phyloP scores from a whole-genome alignment of 1,284 basidiomycete species.

The Afroboletus lepidellus region DNA sequence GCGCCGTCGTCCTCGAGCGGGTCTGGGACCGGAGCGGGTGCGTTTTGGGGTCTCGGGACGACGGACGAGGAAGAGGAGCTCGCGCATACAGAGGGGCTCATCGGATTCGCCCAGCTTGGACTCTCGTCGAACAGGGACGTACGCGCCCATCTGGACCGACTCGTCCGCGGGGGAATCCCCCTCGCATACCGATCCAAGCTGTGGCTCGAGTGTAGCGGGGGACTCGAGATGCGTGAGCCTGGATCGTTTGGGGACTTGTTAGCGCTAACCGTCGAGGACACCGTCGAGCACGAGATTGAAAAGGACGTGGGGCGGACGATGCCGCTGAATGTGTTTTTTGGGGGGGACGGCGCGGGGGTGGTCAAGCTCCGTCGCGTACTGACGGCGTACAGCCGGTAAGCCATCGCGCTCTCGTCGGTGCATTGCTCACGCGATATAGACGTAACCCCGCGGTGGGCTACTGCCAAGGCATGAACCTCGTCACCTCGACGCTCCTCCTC shows the following conservation, averaged over 20 bases:
- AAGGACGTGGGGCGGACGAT: slow-evolving; percentile 94
- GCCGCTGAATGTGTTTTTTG: slow-evolving; percentile 96
- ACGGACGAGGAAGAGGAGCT: slow-evolving; percentile 68
- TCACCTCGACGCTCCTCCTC: slow-evolving; percentile 90
- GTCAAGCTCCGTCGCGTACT: slow-evolving; percentile 88
- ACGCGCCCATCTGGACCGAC: slow-evolving; percentile 72
- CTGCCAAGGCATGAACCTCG: slow-evolving; percentile 93
- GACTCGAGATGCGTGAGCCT: slow-evolving; percentile 87
- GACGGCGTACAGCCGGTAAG: slow-evolving; percentile 87
- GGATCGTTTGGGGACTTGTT: slow-evolving; percentile 88
- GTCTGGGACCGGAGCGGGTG: slow-evolving; percentile 38
- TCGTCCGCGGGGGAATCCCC: slow-evolving; percentile 86
- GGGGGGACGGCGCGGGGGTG: slow-evolving; percentile 91
- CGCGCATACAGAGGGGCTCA: slow-evolving; percentile 70
- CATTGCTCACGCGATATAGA: slow-evolving; percentile 35
- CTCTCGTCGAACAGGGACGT: slow-evolving; percentile 72
- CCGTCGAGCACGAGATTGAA: slow-evolving; percentile 76
- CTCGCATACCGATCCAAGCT: slow-evolving; percentile 85
- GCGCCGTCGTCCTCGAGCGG: slow-evolving; percentile 5
- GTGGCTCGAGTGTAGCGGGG: slow-evolving; percentile 92
- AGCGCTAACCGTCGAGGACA: slow-evolving; percentile 46
- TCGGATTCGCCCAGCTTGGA: slow-evolving; percentile 89
- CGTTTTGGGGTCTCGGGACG: slow-evolving; percentile 62
- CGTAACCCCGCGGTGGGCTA: slow-evolving; percentile 86
- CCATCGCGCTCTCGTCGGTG: slow-evolving; percentile 9